Conservation (phyloP, 352 stramenopile genomes). For the Phytophthora foliorum region DNA sequence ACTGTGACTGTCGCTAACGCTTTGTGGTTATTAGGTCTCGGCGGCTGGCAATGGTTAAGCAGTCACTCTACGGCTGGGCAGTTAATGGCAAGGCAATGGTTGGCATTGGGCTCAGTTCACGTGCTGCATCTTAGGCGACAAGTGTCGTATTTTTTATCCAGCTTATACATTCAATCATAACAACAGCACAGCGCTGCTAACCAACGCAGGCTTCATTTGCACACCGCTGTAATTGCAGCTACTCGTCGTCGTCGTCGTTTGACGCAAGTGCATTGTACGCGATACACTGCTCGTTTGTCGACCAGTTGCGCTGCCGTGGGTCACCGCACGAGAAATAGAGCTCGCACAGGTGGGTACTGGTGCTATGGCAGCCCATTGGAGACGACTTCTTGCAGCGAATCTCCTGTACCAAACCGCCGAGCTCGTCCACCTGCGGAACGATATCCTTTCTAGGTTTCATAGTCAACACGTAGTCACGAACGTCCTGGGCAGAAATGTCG, state of each 20-base stretch:
- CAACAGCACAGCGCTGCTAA: conserved; percentile 17
- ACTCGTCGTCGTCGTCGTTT: conserved; percentile 39
- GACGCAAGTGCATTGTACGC: conserved; percentile 51
- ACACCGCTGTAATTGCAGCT: conserved; percentile 20
- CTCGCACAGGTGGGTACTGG: conserved; percentile 79
- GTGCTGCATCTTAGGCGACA: conserved; percentile 14
- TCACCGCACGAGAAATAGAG: conserved; percentile 82
- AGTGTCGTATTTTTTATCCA: conserved; percentile 31
- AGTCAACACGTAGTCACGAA: conserved; percentile 84
- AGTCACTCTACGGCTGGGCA: background rate
- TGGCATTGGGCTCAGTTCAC: background rate
- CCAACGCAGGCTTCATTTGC: conserved; percentile 6
- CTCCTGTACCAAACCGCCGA: conserved; percentile 83
- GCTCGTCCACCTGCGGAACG: conserved; percentile 77
- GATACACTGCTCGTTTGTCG: conserved; percentile 62
- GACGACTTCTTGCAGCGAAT: conserved; percentile 77
- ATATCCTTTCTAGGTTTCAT: conserved; percentile 87
- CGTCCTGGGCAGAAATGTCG: conserved; percentile 59
- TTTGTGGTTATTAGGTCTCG: conserved; percentile 61
- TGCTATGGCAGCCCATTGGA: conserved; percentile 79
- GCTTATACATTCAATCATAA: conserved; percentile 31
- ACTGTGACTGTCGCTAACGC: background rate
- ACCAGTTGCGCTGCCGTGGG: conserved; percentile 68
- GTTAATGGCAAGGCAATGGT: background rate
- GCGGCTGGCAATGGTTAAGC: conserved; percentile 92